A percentile compares a stretch with the other conserved stretches of the same genome.
Evolutionary conservation across 306 rosid species (phyloP).

Genomic region (Glycine soja): DNA sequence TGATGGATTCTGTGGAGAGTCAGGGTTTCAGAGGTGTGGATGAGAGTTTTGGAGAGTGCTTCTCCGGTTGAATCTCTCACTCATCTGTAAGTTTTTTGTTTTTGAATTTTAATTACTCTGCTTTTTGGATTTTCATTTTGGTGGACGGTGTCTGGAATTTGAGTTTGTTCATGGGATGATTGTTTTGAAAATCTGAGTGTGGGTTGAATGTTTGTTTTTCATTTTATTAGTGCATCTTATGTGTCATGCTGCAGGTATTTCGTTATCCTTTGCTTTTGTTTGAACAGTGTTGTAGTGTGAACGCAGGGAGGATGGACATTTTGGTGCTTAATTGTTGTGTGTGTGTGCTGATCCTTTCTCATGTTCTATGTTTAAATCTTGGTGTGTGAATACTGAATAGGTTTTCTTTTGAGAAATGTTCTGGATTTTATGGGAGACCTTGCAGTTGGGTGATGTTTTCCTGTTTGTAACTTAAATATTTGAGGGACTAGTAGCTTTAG

Average conservation of each 20-base stretch:
- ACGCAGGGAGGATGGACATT: slow-evolving; percentile 4
- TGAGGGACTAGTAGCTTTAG: slow-evolving; percentile 32
- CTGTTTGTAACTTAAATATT: slow-evolving; percentile 9
- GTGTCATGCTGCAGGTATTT: not conserved
- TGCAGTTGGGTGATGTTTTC: slow-evolving; percentile 15
- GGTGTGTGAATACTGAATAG: not conserved
- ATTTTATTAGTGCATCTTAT: slow-evolving; percentile 28
- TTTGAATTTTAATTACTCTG: slow-evolving; percentile 21
- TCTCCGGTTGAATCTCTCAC: slow-evolving; percentile 56
- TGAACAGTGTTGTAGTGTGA: slow-evolving; percentile 36
- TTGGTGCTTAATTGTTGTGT: slow-evolving; percentile 27
- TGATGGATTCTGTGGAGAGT: slow-evolving; percentile 61
- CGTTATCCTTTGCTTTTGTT: slow-evolving; percentile 8
- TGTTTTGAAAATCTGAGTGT: slow-evolving; percentile 31
- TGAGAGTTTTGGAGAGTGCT: slow-evolving; percentile 49
- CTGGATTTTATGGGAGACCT: slow-evolving; percentile 13
- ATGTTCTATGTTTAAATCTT: slow-evolving; percentile 1
- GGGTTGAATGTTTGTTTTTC: slow-evolving; percentile 22
- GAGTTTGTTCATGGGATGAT: slow-evolving; percentile 17
- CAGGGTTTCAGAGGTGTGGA: slow-evolving; percentile 51
- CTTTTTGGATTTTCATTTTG: slow-evolving; percentile 39
- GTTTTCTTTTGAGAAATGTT: slow-evolving; percentile 29
- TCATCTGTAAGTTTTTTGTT: slow-evolving; percentile 48
- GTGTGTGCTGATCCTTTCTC: slow-evolving; percentile 21
- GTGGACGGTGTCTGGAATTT: slow-evolving; percentile 37